Evolutionary conservation across 192 early-diverging fungal genomes (phyloP).

Genomic region (Podochytrium sp.): DNA sequence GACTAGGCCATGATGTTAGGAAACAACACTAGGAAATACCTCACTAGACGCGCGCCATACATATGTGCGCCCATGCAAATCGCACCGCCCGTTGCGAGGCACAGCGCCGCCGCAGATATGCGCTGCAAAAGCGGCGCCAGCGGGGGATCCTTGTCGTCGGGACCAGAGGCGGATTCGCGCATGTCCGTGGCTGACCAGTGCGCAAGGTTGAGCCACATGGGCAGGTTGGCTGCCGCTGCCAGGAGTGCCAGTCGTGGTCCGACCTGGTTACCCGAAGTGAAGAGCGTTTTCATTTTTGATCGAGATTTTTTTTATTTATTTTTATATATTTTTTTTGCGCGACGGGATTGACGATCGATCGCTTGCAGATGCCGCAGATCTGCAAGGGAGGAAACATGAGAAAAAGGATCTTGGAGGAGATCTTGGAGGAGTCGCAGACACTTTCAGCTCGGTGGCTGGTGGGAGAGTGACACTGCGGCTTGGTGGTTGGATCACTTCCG

Average conservation of each 20-base stretch:
- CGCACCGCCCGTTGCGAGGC: background rate
- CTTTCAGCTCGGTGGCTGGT: too few species aligned
- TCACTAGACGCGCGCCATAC: background rate
- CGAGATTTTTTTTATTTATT: too few species aligned
- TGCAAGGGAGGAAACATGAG: too few species aligned
- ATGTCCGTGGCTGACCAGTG: background rate
- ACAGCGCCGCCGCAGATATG: background rate
- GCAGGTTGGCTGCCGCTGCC: background rate
- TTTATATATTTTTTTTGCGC: too few species aligned
- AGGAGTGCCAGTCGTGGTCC: background rate
- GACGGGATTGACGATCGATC: too few species aligned
- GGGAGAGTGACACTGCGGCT: too few species aligned
- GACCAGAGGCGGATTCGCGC: background rate
- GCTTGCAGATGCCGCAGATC: too few species aligned
- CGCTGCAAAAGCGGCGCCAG: background rate
- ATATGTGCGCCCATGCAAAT: background rate
- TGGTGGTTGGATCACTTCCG: too few species aligned
- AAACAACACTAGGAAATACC: too few species aligned
- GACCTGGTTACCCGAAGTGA: background rate
- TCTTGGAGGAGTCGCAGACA: too few species aligned
- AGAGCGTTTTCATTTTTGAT: background rate
- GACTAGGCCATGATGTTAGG: too few species aligned
- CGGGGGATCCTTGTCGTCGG: background rate
- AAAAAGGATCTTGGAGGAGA: too few species aligned
- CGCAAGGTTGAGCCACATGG: constrained; percentile 5